Percentiles rank a stretch among this genome's conserved stretches.
phyloP scores from a whole-genome alignment of 306 rosid genomes.

The Dryas alaskensis region DNA sequence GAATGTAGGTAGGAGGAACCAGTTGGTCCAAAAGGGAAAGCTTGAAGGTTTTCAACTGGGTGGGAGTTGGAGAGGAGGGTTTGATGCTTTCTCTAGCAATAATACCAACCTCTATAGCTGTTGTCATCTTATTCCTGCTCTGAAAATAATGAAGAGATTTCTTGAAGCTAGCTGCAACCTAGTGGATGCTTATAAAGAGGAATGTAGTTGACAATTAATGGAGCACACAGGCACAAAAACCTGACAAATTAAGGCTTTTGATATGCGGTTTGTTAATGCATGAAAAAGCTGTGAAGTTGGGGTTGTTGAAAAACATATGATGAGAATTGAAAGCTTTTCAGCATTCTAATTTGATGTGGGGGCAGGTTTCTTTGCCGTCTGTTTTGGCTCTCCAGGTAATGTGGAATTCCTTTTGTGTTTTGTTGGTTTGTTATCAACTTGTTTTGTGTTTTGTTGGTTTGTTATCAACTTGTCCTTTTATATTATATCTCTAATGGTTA shows the following conservation, averaged over 20 bases:
- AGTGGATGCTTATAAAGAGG: not conserved
- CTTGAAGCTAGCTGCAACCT: not conserved
- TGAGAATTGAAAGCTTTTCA: too few relatives aligned
- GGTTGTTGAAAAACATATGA: too few relatives aligned
- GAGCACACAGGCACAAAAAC: not conserved
- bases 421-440: too few relatives aligned
- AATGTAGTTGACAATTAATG: not conserved
- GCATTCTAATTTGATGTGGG: too few relatives aligned
- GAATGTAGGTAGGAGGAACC: not conserved
- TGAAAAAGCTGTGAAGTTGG: not conserved
- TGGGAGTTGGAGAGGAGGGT: constrained; percentile 32
- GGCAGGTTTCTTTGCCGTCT: too few relatives aligned
- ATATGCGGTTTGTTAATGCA: not conserved
- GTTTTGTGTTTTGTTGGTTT: too few relatives aligned
- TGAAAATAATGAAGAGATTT: too few relatives aligned
- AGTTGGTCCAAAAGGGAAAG: constrained; percentile 31
- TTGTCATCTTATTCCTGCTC: not conserved
- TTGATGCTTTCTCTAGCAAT: constrained; percentile 14
- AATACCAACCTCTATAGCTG: not conserved
- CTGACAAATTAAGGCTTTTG: not conserved
- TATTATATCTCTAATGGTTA: too few relatives aligned
- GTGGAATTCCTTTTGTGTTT: too few relatives aligned
- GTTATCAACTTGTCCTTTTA: too few relatives aligned
- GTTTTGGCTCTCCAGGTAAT: too few relatives aligned
- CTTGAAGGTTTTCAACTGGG: constrained; percentile 9